Evolutionary conservation across 805 yeast species (phyloP).

Genomic region (Metschnikowia lachancei): DNA sequence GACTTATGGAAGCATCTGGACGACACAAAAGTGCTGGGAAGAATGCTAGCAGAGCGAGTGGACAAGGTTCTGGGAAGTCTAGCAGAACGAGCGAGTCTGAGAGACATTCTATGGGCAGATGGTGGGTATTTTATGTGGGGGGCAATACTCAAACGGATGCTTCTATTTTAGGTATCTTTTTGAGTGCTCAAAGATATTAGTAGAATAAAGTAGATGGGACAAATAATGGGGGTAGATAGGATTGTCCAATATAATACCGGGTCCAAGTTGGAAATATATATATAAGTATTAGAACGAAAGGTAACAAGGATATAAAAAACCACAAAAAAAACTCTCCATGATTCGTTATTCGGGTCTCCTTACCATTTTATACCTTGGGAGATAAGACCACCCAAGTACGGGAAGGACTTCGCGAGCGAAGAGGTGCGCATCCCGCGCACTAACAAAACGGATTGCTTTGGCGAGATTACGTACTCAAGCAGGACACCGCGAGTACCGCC

Average conservation of each 20-base stretch:
- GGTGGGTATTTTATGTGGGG: neutral
- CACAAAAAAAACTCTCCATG: neutral
- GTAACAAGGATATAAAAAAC: no score
- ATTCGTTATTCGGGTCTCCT: neutral
- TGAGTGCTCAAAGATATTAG: no score
- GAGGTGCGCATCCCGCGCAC: constrained; percentile 1
- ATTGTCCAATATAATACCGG: no score
- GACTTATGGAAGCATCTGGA: constrained; percentile 16
- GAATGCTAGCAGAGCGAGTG: neutral
- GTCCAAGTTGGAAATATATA: no score
- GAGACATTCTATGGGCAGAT: neutral
- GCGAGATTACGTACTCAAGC: constrained; percentile 13
- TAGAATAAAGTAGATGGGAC: no score
- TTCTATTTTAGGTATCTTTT: no score
- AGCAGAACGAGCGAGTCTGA: constrained; percentile 5
- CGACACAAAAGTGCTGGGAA: constrained; percentile 1
- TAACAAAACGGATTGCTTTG: constrained; percentile 12
- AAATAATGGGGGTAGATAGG: no score
- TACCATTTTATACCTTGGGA: constrained; percentile 5
- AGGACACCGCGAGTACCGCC: constrained; percentile 8
- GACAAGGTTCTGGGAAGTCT: constrained; percentile 4
- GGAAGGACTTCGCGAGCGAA: constrained; percentile 17
- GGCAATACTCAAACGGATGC: no score
- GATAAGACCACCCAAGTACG: constrained; percentile 1
- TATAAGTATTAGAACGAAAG: no score